Conservation (phyloP, 1,284 basidiomycete species). For the Puccinia sorghi region DNA sequence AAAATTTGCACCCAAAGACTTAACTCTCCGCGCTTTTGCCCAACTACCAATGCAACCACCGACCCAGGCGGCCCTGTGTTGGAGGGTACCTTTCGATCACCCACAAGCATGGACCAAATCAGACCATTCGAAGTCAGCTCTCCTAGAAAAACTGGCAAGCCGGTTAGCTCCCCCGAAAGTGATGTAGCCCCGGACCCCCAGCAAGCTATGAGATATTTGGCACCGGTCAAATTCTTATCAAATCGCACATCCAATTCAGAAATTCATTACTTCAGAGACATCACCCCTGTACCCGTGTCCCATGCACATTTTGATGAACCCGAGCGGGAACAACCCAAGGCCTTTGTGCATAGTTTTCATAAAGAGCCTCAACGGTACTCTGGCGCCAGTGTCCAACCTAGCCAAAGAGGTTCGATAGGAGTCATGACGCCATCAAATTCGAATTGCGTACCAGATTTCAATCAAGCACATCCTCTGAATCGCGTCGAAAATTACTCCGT, state of each 20-base stretch:
- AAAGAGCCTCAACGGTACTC: constrained; percentile 42
- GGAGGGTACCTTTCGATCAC: not conserved
- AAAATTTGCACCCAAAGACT: constrained; percentile 17
- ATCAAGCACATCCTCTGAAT: constrained; percentile 15
- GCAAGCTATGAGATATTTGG: not conserved
- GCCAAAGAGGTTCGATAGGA: constrained; percentile 42
- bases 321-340: constrained; percentile 1
- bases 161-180: not conserved
- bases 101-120: not conserved
- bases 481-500: not conserved
- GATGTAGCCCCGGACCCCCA: not conserved
- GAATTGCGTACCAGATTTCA: constrained; percentile 11
- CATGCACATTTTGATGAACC: not conserved
- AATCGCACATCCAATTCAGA: not conserved
- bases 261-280: constrained; percentile 8
- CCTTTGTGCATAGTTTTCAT: constrained; percentile 8
- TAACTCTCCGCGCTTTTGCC: not conserved
- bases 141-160: not conserved
- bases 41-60: not conserved
- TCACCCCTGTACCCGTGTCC: not conserved
- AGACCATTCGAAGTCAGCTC: not conserved
- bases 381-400: constrained; percentile 31
- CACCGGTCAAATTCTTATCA: not conserved
- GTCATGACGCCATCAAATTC: constrained; percentile 32
- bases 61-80: not conserved